phyloP scores from a whole-genome alignment of 345 rosid species.

The Jatropha curcas region DNA sequence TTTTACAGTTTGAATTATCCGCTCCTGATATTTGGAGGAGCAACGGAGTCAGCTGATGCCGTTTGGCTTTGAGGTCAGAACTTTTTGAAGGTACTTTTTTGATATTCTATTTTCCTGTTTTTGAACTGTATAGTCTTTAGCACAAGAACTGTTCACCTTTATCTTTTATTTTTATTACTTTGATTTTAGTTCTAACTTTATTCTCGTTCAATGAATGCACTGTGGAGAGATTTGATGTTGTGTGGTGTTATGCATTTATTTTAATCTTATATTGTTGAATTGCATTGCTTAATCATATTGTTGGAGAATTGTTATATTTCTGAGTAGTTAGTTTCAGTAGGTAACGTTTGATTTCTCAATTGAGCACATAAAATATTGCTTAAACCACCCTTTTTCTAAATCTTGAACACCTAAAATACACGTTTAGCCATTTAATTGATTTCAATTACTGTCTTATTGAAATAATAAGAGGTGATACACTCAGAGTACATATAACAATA shows the following conservation, averaged over 20 bases:
- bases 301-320: background rate
- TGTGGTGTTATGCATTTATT: background rate
- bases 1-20: background rate
- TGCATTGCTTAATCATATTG: background rate
- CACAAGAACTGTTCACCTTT: no score
- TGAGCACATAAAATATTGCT: background rate
- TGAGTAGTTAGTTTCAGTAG: background rate
- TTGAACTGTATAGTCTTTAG: no score
- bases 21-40: constrained; percentile 8
- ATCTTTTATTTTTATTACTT: no score
- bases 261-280: background rate
- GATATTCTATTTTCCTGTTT: background rate
- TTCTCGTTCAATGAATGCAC: background rate
- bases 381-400: background rate
- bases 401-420: background rate
- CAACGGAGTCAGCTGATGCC: background rate
- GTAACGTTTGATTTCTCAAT: background rate
- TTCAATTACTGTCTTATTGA: background rate
- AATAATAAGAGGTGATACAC: background rate
- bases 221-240: background rate
- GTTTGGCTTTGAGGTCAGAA: background rate
- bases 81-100: background rate
- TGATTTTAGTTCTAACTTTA: background rate
- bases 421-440: background rate
- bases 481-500: background rate